Evolutionary conservation across 768 basidiomycete genomes (phyloP).

Genomic region (Lactarius sanguifluus): DNA sequence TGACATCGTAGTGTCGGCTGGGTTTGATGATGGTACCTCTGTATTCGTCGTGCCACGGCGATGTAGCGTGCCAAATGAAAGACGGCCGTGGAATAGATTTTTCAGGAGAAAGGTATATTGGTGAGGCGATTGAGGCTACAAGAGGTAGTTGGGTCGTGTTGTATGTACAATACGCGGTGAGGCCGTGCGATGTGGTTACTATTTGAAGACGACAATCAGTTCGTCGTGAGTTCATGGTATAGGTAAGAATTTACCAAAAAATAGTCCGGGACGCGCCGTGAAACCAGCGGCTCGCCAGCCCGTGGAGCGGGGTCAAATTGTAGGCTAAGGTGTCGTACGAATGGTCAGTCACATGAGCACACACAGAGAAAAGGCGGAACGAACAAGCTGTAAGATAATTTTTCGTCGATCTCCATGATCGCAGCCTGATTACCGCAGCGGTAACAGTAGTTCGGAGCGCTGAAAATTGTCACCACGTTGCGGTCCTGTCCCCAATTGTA

Average conservation of each 20-base stretch:
- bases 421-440: slow-evolving; percentile 99
- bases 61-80: slow-evolving; percentile 5
- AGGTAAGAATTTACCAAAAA: slow-evolving; percentile 65
- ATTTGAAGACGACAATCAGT: not conserved
- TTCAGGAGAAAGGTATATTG: slow-evolving; percentile 30
- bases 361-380: slow-evolving; percentile 36
- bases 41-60: slow-evolving; percentile 3
- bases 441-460: slow-evolving; percentile 99
- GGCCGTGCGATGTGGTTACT: slow-evolving; percentile 24
- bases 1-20: slow-evolving; percentile 17
- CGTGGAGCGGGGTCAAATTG: slow-evolving; percentile 99
- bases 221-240: not conserved
- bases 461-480: slow-evolving; percentile 99
- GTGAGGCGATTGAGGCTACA: slow-evolving; percentile 26
- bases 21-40: slow-evolving; percentile 15
- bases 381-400: slow-evolving; percentile 90
- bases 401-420: slow-evolving; percentile 99
- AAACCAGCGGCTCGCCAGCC: slow-evolving; percentile 97
- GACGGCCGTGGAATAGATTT: slow-evolving; percentile 8
- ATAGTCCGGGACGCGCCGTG: slow-evolving; percentile 91
- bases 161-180: slow-evolving; percentile 31
- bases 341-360: slow-evolving; percentile 14
- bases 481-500: slow-evolving; percentile 99
- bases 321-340: slow-evolving; percentile 55
- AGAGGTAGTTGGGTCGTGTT: slow-evolving; percentile 27